A percentile compares a stretch with the other conserved stretches of the same genome.
Evolutionary conservation across 257 asterid species (phyloP).

Genomic region (Nicotiana sylvestris): DNA sequence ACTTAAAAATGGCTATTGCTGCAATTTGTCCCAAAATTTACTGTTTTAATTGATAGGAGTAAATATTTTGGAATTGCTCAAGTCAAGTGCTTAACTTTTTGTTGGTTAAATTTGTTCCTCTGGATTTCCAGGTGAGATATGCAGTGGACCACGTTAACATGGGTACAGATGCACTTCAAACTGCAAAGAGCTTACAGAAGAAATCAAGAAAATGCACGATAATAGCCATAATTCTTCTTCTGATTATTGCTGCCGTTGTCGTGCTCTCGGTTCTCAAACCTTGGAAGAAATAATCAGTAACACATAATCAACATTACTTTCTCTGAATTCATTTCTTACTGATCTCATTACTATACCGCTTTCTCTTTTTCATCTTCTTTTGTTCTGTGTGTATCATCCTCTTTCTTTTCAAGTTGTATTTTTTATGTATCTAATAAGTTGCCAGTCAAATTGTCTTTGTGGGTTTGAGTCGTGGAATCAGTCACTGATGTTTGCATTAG

Average conservation of each 20-base stretch:
- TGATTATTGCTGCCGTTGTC: slow-evolving; percentile 53
- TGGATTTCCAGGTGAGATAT: slow-evolving; percentile 48
- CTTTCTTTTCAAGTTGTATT: background rate
- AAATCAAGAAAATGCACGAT: slow-evolving; percentile 78
- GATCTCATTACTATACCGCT: background rate
- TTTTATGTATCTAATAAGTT: background rate
- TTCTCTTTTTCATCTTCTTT: background rate
- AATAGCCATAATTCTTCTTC: slow-evolving; percentile 47
- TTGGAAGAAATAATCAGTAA: slow-evolving; percentile 41
- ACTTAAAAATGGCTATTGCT: too few relatives aligned
- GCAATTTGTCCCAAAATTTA: too few relatives aligned
- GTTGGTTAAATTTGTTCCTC: background rate
- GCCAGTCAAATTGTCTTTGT: too few relatives aligned
- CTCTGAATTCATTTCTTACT: background rate
- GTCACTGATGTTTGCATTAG: too few relatives aligned
- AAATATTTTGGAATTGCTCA: too few relatives aligned
- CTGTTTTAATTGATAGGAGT: too few relatives aligned
- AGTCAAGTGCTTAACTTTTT: background rate
- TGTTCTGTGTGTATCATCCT: background rate
- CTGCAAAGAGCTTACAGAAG: slow-evolving; percentile 68
- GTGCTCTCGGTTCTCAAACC: slow-evolving; percentile 63
- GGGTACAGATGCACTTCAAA: slow-evolving; percentile 82
- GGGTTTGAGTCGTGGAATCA: too few relatives aligned
- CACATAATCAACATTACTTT: background rate
- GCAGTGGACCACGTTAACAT: slow-evolving; percentile 70